A percentile compares a stretch with the other conserved stretches of the same genome.
These are phyloP conservation scores for Kazachstania sp. DNA, from an alignment of 1,139 yeast species.

Conservation along the genomic window DNA sequence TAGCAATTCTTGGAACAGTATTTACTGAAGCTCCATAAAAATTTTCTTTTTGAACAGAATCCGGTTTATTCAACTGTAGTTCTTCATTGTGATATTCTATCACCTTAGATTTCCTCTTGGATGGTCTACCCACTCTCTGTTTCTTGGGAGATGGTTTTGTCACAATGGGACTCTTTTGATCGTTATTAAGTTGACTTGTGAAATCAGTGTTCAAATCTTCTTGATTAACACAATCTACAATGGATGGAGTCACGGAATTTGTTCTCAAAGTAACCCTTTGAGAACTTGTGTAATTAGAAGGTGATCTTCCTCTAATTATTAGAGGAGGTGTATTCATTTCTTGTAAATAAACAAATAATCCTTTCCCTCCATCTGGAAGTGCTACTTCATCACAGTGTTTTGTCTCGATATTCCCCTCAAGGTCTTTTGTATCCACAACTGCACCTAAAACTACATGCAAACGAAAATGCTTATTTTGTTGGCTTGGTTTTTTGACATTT, in stretches of 20 bases:
- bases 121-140: constrained; percentile 10
- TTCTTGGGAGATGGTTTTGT: neutral
- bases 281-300: constrained; percentile 43
- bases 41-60: too few relatives aligned
- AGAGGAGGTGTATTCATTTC: constrained; percentile 51
- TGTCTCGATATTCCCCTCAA: neutral
- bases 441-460: constrained; percentile 50
- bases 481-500: constrained; percentile 42
- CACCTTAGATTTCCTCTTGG: constrained; percentile 2
- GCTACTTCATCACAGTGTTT: constrained; percentile 8
- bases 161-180: neutral
- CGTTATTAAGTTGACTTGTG: neutral
- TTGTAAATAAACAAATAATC: constrained; percentile 31
- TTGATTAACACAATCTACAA: neutral
- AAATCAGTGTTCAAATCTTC: neutral
- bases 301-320: constrained; percentile 60
- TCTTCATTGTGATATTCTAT: neutral
- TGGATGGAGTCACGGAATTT: neutral
- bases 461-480: constrained; percentile 42
- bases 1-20: neutral
- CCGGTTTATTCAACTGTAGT: neutral
- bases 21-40: too few relatives aligned
- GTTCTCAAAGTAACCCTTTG: constrained; percentile 8
- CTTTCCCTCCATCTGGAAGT: constrained; percentile 8
- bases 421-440: constrained; percentile 32